phyloP scores from a whole-genome alignment of 148 eudicot genomes.

The Chenopodium berlandieri region DNA sequence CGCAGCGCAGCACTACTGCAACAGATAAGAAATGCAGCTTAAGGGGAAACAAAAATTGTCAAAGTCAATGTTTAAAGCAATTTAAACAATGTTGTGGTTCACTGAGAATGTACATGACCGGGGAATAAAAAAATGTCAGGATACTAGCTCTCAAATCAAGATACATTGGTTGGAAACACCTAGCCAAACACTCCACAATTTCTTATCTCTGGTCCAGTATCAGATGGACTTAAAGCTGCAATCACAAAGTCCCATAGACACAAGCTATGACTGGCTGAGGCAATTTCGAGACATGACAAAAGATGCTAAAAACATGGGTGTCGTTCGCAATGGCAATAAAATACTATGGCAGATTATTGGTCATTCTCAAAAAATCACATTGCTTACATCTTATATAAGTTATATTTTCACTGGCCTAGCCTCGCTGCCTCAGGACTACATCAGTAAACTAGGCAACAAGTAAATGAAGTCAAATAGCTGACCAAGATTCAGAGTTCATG shows the following conservation, averaged over 20 bases:
- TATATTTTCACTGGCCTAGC: background rate
- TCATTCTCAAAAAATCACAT: background rate
- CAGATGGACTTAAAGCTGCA: background rate
- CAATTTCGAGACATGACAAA: background rate
- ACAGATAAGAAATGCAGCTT: too few relatives aligned
- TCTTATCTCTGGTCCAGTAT: background rate
- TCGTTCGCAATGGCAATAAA: background rate
- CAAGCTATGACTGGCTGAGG: background rate
- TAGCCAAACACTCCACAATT: background rate
- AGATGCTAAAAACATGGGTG: background rate
- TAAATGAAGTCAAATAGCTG: background rate
- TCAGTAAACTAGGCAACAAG: background rate
- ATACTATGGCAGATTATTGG: background rate
- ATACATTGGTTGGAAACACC: background rate
- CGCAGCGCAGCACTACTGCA: too few relatives aligned
- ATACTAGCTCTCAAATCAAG: background rate
- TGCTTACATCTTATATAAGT: background rate
- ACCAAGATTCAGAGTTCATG: background rate
- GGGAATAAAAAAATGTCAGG: background rate
- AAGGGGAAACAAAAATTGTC: too few relatives aligned
- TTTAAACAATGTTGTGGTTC: background rate
- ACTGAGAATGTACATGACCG: background rate
- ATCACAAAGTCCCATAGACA: background rate
- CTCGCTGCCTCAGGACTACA: background rate
- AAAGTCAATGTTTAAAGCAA: background rate